Evolutionary conservation across 352 stramenopile species (phyloP), one percentile per base, ranked within the genome.

Genomic region (Globisporangium megalacanthum): DNA sequence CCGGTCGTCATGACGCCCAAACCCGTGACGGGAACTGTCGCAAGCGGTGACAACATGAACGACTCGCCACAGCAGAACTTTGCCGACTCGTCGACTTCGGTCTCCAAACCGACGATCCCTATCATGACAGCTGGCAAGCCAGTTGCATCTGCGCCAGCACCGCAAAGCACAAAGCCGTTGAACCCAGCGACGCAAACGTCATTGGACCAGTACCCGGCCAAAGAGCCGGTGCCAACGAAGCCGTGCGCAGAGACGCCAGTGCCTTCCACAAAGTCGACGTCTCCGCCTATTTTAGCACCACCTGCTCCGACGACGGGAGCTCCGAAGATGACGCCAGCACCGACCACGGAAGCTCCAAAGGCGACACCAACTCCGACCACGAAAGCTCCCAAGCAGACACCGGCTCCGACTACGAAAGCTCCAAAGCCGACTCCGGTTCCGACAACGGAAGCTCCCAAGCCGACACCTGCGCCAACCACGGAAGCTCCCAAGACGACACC

Each of bases 41-140:
- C 36, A 4, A 62, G 31, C 17, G 31, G 14, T 42, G 49, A 42
- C 42, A 63, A 58, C 50, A 35, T 42, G 29, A 48, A 63, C 33
- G 58, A 54, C 33, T 63, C 57, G 50, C 57, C 57, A 14, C 57
- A 58, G 35, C 57, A 63, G 57, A 63, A 42, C 50, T 42, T 52
- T 3, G 49, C 25, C 6, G 57, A 19, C 41, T 63, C 57, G 50
- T 63, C 57, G 20, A 63, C 57, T 1, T 58, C 57, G 17, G 54
- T 44, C 33, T 31, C 42, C 29, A 58, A 63, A 35, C 49, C 57
- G 0, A 22, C 53, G 42, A 13, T n/a, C 13, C 57, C 57, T 14
- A 49, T 54, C 2, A 36, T 45, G 39, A 31, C 46, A 37, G 42
- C 39, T 19, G 51, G 1, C 15, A 56, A 31, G 39, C 56, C 56